Conservation (phyloP, 352 stramenopile species). For the Phytophthora podocarpi region DNA sequence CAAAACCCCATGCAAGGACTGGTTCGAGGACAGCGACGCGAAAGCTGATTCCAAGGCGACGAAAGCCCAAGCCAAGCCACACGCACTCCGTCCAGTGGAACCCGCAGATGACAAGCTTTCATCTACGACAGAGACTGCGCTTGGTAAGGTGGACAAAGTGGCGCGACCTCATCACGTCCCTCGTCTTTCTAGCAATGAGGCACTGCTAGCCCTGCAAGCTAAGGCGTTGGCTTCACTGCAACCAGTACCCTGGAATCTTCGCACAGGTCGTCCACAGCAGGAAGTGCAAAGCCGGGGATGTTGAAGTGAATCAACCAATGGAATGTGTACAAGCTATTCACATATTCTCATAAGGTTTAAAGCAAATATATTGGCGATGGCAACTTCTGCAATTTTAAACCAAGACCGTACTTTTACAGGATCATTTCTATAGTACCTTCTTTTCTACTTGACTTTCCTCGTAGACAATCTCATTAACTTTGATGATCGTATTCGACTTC, state of each 20-base stretch:
- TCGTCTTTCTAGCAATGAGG: conserved; percentile 17
- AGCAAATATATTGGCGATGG: too few relatives aligned
- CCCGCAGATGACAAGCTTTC: conserved; percentile 18
- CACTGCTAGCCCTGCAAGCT: conserved; percentile 11
- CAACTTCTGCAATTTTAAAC: too few relatives aligned
- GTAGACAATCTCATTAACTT: too few relatives aligned
- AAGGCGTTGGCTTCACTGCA: conserved; percentile 16
- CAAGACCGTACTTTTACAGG: too few relatives aligned
- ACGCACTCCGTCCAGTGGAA: conserved; percentile 20
- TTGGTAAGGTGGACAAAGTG: conserved; percentile 37
- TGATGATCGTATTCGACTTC: too few relatives aligned
- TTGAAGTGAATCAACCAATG: too few relatives aligned
- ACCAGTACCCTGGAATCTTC: conserved; percentile 46
- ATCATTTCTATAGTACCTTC: too few relatives aligned
- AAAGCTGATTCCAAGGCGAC: conserved; percentile 2
- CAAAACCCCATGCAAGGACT: conserved; percentile 42
- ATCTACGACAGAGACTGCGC: not conserved
- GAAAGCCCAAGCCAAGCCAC: conserved; percentile 23
- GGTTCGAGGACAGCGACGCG: conserved; percentile 38
- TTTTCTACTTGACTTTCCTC: too few relatives aligned
- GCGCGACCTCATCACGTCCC: conserved; percentile 34
- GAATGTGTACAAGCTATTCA: too few relatives aligned
- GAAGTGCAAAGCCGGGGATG: too few relatives aligned
- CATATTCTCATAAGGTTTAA: too few relatives aligned
- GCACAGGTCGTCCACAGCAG: conserved; percentile 42